phyloP scores from a whole-genome alignment of 305 asterid genomes.

The Solanum chacoense region DNA sequence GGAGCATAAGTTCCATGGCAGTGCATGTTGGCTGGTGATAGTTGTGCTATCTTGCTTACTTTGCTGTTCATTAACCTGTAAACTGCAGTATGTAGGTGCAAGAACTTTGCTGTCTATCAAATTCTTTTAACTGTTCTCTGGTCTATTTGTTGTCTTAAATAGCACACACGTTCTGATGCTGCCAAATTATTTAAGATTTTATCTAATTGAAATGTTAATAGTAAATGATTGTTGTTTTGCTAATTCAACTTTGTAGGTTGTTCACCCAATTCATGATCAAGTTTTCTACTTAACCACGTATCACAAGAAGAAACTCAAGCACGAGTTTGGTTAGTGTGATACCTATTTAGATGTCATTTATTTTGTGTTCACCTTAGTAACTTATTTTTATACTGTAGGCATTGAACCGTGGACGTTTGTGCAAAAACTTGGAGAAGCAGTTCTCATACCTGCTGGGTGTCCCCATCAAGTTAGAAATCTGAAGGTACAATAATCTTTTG shows the following conservation, averaged over 20 bases:
- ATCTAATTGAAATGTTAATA: neutral
- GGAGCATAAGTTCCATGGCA: neutral
- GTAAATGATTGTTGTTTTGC: neutral
- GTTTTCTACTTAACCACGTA: constrained; percentile 27
- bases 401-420: constrained; percentile 41
- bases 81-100: neutral
- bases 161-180: neutral
- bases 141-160: neutral
- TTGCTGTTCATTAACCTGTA: neutral
- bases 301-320: constrained; percentile 37
- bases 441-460: constrained; percentile 26
- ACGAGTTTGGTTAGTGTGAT: constrained; percentile 29
- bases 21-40: neutral
- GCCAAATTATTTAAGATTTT: neutral
- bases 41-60: neutral
- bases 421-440: constrained; percentile 37
- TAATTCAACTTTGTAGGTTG: constrained; percentile 13
- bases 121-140: neutral
- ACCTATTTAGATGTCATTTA: neutral
- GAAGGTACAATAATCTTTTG: constrained; percentile 16
- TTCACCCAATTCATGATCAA: constrained; percentile 47
- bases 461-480: constrained; percentile 32
- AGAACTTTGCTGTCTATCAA: neutral
- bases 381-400: constrained; percentile 10
- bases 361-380: neutral